These are phyloP conservation scores for Diaporthe humulicola DNA, from an alignment of 2,329 filamentous ascomycete species.

Conservation along the genomic window DNA sequence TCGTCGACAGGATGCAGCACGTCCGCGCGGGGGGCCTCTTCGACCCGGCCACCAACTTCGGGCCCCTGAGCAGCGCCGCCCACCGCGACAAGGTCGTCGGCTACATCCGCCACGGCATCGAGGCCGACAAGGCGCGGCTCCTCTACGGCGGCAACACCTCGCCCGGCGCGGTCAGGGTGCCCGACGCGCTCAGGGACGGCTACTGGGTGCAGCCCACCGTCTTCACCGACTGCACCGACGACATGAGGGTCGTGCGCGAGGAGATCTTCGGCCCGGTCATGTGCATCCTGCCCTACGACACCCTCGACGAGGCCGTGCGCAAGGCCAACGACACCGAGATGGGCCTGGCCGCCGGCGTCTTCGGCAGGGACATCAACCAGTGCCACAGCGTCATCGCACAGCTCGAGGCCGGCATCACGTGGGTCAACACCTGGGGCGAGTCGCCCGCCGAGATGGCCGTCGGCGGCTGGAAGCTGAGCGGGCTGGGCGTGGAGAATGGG, in stretches of 20 bases:
- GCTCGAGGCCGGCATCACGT: conserved; percentile 88
- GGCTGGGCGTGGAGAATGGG: conserved; percentile 89
- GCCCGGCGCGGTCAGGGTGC: conserved; percentile 60
- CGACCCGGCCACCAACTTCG: conserved; percentile 82
- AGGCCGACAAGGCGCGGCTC: conserved; percentile 79
- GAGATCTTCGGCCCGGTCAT: conserved; percentile 94
- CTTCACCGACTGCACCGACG: conserved; percentile 87
- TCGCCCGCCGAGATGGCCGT: conserved; percentile 92
- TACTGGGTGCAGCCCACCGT: conserved; percentile 89
- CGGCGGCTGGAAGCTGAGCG: conserved; percentile 92
- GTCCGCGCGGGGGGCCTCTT: conserved; percentile 81
- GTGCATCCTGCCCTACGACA: conserved; percentile 81
- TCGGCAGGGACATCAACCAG: conserved; percentile 79
- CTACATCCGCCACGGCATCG: conserved; percentile 82
- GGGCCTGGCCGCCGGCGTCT: conserved; percentile 87
- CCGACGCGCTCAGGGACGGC: conserved; percentile 68
- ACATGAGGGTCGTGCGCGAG: conserved; percentile 83
- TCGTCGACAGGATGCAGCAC: conserved; percentile 78
- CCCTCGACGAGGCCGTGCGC: conserved; percentile 75
- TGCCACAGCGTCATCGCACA: conserved; percentile 80
- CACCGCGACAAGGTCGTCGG: conserved; percentile 84
- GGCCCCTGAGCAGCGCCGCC: conserved; percentile 80
- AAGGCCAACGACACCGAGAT: conserved; percentile 84
- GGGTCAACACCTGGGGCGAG: conserved; percentile 96
- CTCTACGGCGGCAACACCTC: conserved; percentile 78